Evolutionary conservation across 306 rosid species (phyloP).

Genomic region (Prunus davidiana): DNA sequence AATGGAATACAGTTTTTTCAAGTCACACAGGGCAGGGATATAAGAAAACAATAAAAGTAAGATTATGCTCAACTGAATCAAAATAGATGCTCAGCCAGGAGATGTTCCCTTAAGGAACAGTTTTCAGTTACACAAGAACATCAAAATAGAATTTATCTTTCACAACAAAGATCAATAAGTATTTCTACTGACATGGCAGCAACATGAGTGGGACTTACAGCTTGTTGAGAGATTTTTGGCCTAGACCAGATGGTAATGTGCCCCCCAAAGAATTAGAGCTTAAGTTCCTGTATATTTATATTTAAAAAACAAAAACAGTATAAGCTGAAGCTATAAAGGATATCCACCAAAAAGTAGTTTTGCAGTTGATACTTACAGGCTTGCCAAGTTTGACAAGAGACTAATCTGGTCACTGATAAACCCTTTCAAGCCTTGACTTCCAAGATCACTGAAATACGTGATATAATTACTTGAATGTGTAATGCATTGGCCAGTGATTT

Average conservation of each 20-base stretch:
- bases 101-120: background rate
- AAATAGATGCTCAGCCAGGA: background rate
- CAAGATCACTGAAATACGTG: conserved; percentile 69
- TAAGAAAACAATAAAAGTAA: background rate
- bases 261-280: conserved; percentile 77
- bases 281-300: conserved; percentile 58
- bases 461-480: background rate
- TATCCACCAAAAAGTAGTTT: background rate
- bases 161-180: background rate
- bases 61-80: conserved; percentile 6
- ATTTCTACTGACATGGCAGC: conserved; percentile 5
- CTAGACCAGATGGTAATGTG: conserved; percentile 60
- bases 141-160: conserved; percentile 10
- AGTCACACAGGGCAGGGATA: background rate
- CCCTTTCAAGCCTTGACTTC: conserved; percentile 96
- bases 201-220: conserved; percentile 58
- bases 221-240: conserved; percentile 58
- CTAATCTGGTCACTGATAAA: conserved; percentile 69
- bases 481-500: background rate
- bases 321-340: background rate
- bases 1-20: background rate
- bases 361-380: conserved; percentile 84
- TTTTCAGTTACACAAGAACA: background rate
- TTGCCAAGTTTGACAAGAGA: conserved; percentile 85
- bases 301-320: background rate